Percentiles rank a stretch among this genome's conserved stretches.
phyloP scores from a whole-genome alignment of 352 stramenopile genomes.

The Thraustotheca clavata region DNA sequence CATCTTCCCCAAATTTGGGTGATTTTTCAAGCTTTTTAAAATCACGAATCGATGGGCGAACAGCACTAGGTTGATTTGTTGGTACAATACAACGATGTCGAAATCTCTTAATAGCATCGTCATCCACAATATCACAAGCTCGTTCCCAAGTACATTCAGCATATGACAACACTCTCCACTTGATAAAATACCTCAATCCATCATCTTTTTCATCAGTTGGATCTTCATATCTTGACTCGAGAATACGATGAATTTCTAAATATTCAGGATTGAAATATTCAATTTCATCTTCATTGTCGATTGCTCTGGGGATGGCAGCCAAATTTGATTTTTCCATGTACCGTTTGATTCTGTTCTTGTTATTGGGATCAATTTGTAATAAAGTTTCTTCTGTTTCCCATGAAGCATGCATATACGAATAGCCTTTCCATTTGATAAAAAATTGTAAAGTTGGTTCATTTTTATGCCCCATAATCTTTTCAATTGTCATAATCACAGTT shows the following conservation, averaged over 20 bases:
- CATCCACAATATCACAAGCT: slow-evolving; percentile 78
- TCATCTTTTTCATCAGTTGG: slow-evolving; percentile 52
- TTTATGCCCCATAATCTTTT: slow-evolving; percentile 81
- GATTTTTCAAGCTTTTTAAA: slow-evolving; percentile 83
- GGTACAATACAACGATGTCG: slow-evolving; percentile 44
- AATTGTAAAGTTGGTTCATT: slow-evolving; percentile 62
- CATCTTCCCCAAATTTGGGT: slow-evolving; percentile 59
- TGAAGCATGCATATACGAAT: slow-evolving; percentile 82
- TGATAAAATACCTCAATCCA: slow-evolving; percentile 74
- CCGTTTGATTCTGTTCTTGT: slow-evolving; percentile 82
- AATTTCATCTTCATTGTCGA: slow-evolving; percentile 33
- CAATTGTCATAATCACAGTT: slow-evolving; percentile 63
- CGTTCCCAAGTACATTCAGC: slow-evolving; percentile 83
- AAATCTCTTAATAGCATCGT: slow-evolving; percentile 73
- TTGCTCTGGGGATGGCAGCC: not conserved
- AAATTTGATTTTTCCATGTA: slow-evolving; percentile 69
- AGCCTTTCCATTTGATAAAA: slow-evolving; percentile 87
- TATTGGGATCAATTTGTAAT: slow-evolving; percentile 68
- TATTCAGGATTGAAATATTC: slow-evolving; percentile 90
- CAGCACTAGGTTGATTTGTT: slow-evolving; percentile 46
- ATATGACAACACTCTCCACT: slow-evolving; percentile 82
- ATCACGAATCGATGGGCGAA: slow-evolving; percentile 59
- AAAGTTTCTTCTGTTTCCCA: slow-evolving; percentile 74
- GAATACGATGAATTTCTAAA: slow-evolving; percentile 80
- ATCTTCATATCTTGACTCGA: slow-evolving; percentile 63